Conservation (phyloP, 2,329 filamentous ascomycete genomes). For the Diaporthe ampelina region DNA sequence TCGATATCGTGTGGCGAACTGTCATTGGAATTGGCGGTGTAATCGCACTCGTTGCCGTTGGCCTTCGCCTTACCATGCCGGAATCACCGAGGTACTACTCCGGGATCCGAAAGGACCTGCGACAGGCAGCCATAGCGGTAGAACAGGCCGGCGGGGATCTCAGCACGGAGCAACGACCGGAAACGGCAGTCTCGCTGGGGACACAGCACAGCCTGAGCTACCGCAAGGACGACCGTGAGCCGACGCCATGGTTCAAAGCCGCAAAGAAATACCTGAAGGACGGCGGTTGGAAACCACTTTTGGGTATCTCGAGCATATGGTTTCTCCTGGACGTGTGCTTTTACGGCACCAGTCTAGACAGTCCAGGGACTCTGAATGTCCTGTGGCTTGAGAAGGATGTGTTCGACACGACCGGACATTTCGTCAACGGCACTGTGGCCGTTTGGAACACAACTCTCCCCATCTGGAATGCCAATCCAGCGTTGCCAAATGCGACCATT, state of each 20-base stretch:
- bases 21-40: conserved; percentile 63
- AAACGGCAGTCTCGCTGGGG: neutral
- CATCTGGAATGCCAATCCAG: conserved; percentile 43
- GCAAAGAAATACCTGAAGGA: conserved; percentile 45
- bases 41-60: conserved; percentile 59
- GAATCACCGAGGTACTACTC: conserved; percentile 59
- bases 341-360: conserved; percentile 66
- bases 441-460: conserved; percentile 36
- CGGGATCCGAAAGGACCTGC: conserved; percentile 40
- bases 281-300: conserved; percentile 50
- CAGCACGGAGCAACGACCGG: neutral
- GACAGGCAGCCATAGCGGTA: conserved; percentile 38
- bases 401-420: neutral
- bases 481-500: conserved; percentile 43
- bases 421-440: conserved; percentile 49
- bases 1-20: conserved; percentile 64
- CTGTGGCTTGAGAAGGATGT: neutral
- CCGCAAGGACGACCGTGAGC: neutral
- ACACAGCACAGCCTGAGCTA: neutral
- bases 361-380: conserved; percentile 53
- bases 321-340: conserved; percentile 68
- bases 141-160: conserved; percentile 14
- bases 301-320: conserved; percentile 63
- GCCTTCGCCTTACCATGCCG: conserved; percentile 64
- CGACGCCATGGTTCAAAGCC: conserved; percentile 40